Evolutionary conservation across 2,329 filamentous ascomycete genomes (phyloP).

Genomic region (Ophiostoma tasmaniense): DNA sequence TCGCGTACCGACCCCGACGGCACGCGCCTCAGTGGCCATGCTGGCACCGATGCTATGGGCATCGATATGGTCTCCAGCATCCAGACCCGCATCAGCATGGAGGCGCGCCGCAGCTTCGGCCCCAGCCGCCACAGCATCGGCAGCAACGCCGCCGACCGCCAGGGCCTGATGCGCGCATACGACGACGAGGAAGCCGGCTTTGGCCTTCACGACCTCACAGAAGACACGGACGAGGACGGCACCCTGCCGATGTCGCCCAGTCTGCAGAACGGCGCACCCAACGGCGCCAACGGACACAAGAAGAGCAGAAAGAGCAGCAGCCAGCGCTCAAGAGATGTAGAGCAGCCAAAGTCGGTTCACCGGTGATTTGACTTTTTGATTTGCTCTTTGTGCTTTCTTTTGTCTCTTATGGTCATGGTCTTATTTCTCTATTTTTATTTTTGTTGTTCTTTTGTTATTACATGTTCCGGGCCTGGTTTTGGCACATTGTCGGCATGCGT

Average conservation of each 20-base stretch:
- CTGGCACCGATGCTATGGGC: conserved; percentile 68
- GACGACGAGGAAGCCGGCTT: conserved; percentile 75
- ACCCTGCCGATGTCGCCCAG: conserved; percentile 31
- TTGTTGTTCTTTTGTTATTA: not conserved
- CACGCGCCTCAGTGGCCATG: conserved; percentile 47
- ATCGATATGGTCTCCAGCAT: conserved; percentile 86
- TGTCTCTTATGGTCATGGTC: not conserved
- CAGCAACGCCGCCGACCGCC: conserved; percentile 59
- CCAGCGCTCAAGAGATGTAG: conserved; percentile 15
- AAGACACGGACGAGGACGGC: conserved; percentile 62
- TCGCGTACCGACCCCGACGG: conserved; percentile 86
- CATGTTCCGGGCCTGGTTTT: conserved; percentile 9
- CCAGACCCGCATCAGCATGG: conserved; percentile 89
- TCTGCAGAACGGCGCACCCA: conserved; percentile 33
- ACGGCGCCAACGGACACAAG: conserved; percentile 27
- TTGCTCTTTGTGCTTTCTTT: not conserved
- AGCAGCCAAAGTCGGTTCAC: conserved; percentile 14
- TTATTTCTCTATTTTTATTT: not conserved
- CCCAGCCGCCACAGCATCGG: conserved; percentile 52
- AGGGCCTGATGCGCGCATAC: conserved; percentile 80
- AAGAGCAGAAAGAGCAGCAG: conserved; percentile 19
- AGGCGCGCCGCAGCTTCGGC: conserved; percentile 63
- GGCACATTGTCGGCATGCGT: conserved; percentile 6
- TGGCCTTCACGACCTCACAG: conserved; percentile 68
- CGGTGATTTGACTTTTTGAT: conserved; percentile 4